These are phyloP conservation scores for Fusarium sp. DNA, from an alignment of 2,329 filamentous ascomycete species.

Conservation along the genomic window DNA sequence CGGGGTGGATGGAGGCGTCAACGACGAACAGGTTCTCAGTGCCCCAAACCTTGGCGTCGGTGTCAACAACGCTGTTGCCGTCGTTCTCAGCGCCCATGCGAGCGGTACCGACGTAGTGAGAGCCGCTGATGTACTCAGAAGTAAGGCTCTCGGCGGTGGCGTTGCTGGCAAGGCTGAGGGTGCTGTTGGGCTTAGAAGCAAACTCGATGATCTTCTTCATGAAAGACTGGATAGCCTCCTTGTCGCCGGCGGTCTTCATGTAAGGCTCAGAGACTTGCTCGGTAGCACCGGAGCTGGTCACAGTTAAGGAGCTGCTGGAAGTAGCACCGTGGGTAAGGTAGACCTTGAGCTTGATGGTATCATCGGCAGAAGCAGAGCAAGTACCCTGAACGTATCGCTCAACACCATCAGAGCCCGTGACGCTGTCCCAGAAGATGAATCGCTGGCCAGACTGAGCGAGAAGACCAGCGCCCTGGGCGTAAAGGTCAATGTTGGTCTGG, in stretches of 20 bases:
- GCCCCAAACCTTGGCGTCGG: slow-evolving; percentile 75
- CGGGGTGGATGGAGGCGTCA: slow-evolving; percentile 78
- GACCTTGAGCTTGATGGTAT: slow-evolving; percentile 62
- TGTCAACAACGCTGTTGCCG: slow-evolving; percentile 74
- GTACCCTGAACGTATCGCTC: slow-evolving; percentile 62
- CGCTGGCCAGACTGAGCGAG: slow-evolving; percentile 64
- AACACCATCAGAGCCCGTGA: slow-evolving; percentile 58
- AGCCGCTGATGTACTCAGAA: slow-evolving; percentile 66
- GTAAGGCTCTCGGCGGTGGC: slow-evolving; percentile 67
- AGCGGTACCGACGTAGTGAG: slow-evolving; percentile 71
- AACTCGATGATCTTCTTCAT: slow-evolving; percentile 76
- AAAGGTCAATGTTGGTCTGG: slow-evolving; percentile 52
- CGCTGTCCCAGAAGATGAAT: slow-evolving; percentile 63
- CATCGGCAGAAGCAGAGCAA: slow-evolving; percentile 59
- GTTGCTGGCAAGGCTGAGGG: slow-evolving; percentile 65
- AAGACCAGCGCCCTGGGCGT: slow-evolving; percentile 56
- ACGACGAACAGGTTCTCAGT: slow-evolving; percentile 79
- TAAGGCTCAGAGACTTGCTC: slow-evolving; percentile 58
- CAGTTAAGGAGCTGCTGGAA: slow-evolving; percentile 62
- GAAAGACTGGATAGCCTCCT: slow-evolving; percentile 63
- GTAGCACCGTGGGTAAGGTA: slow-evolving; percentile 67
- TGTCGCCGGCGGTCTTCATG: slow-evolving; percentile 53
- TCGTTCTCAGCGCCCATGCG: slow-evolving; percentile 71
- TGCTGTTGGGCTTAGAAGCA: slow-evolving; percentile 71
- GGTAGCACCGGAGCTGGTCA: slow-evolving; percentile 59